These are phyloP conservation scores for Fragaria nilgerrensis DNA, from an alignment of 306 rosid genomes.

Conservation along the genomic window DNA sequence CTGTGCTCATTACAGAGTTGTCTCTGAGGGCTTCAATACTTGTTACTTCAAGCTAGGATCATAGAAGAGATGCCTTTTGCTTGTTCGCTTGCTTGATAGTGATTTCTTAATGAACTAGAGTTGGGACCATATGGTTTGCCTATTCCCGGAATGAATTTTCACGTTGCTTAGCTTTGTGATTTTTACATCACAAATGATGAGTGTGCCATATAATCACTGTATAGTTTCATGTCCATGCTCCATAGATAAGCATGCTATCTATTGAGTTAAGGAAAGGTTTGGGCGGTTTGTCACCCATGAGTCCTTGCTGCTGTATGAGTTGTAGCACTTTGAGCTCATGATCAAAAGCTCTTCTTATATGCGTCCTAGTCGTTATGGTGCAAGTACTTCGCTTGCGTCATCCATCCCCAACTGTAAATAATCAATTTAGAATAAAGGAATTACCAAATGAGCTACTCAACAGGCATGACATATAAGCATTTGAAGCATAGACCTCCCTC, in stretches of 20 bases:
- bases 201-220: not conserved
- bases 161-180: not conserved
- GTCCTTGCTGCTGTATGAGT: not conserved
- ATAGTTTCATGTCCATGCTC: not conserved
- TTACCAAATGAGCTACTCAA: not conserved
- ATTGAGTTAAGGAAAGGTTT: not conserved
- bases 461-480: not conserved
- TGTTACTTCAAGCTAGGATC: not conserved
- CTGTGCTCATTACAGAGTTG: not conserved
- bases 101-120: not conserved
- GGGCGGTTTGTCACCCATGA: not conserved
- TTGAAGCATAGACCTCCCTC: not conserved
- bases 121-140: not conserved
- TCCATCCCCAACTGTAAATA: not conserved
- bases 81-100: not conserved
- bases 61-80: not conserved
- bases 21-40: not conserved
- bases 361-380: not conserved
- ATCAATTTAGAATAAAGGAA: not conserved
- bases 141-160: not conserved
- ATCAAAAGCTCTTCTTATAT: not conserved
- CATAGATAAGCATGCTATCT: not conserved
- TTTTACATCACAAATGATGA: not conserved
- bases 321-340: not conserved
- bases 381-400: not conserved